A percentile compares a stretch with the other conserved stretches of the same genome.
phyloP scores from a whole-genome alignment of 352 stramenopile species.

The Pythium brachiatum region DNA sequence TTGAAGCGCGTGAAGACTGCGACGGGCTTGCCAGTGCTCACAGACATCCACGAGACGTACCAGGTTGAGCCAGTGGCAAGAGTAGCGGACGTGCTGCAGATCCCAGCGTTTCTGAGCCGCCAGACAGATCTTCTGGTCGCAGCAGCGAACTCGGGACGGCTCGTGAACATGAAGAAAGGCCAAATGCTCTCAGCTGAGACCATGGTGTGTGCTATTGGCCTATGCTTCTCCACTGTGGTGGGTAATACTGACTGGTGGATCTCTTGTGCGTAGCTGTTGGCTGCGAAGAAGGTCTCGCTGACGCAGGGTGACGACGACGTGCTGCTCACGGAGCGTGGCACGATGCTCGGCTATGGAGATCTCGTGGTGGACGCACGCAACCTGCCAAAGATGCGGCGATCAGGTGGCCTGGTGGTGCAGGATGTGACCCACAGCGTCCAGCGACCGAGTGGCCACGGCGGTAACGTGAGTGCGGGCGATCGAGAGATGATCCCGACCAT shows the following conservation, averaged over 20 bases:
- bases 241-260: slow-evolving; percentile 2
- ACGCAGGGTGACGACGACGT: slow-evolving; percentile 68
- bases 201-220: slow-evolving; percentile 40
- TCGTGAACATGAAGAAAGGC: slow-evolving; percentile 89
- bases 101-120: slow-evolving; percentile 87
- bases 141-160: slow-evolving; percentile 62
- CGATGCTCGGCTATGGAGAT: slow-evolving; percentile 87
- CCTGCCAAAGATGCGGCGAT: slow-evolving; percentile 60
- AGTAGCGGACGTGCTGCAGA: slow-evolving; percentile 83
- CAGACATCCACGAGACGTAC: slow-evolving; percentile 84
- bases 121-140: slow-evolving; percentile 85
- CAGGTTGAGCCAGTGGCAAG: slow-evolving; percentile 66
- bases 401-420: slow-evolving; percentile 74
- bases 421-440: slow-evolving; percentile 88
- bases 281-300: slow-evolving; percentile 63
- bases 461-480: slow-evolving; percentile 61
- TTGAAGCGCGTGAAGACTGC: slow-evolving; percentile 67
- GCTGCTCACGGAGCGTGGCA: slow-evolving; percentile 84
- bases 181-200: slow-evolving; percentile 86
- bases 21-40: slow-evolving; percentile 77
- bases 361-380: slow-evolving; percentile 85
- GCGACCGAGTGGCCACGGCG: slow-evolving; percentile 47
- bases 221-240: neutral
- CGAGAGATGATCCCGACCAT: slow-evolving; percentile 86
- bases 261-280: slow-evolving; percentile 43